Base-by-base conservation (phyloP, 129 eudicot species). In the Centella asiatica region DNA sequence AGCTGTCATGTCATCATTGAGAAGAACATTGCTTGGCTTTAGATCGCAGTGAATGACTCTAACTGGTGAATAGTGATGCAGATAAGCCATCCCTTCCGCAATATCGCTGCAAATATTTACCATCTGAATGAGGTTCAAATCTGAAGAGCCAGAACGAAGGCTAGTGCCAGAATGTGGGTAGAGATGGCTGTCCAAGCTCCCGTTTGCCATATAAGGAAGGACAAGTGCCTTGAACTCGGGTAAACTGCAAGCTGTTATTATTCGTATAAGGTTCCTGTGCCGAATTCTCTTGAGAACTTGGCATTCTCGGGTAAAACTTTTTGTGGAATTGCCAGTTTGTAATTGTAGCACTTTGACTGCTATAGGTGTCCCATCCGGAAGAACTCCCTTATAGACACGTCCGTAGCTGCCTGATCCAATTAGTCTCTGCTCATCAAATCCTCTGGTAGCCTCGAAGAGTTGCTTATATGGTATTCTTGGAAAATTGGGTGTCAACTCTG, bases 221-320 rank as follows among this genome's bases (percentile, higher is more conserved):
- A 83, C 85, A 24, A 83, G 74, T n/a, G 89, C 89, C 77, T 83
- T 83, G 73, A 83, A 83, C 33, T 83, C 85, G 20, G 89, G 85
- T 75, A 76, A 70, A 44, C 82, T 79, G 37, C 85, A 79, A 18
- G 85, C 83, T 22, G 89, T 83, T 61, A 83, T 74, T 51, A 83
- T 79, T 68, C 85, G 47, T 23, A 83, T 83, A 27, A 83, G 68
- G 52, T 83, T 83, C 62, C 85, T 59, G 62, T 83, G 89, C 22
- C 85, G 78, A 51, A 76, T 83, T 57, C 78, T 75, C 69, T 69
- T 83, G 17, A 83, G 57, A 28, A 79, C 89, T 69, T 83, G 80
- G 67, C 89, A 83, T 74, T 83, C 89, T 76, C 89, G 68, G 57
- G 72, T 59, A 64, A 79, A 83, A 61, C 78, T 76, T 65, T 73